Base-by-base conservation (phyloP, 2,329 filamentous ascomycete genomes). In the Aspergillus sp. region DNA sequence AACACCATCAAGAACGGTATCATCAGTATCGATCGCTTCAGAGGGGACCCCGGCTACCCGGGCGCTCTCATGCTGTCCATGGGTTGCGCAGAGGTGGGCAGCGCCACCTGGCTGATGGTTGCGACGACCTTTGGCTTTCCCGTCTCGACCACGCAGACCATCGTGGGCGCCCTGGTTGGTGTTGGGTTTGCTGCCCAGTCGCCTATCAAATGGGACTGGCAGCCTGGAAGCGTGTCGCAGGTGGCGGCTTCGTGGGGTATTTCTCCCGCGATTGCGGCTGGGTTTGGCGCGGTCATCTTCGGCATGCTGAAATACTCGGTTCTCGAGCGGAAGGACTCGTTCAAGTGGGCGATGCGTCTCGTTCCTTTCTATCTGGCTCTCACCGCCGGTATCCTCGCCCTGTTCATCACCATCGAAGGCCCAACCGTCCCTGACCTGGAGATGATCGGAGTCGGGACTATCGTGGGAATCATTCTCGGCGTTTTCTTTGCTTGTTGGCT, bases 401-500 rank as follows among this genome's bases (percentile, higher is more conserved):
- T 82, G 51, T 71, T 81, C 38, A 72, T 82, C 35, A 66, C 80
- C 29, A 56, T 70, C 37, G 47, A 52, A 36, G 47, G 46, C 4
- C 48, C 49, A 1, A 47, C 40, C 4, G 47, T 42, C 1, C 44
- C 47, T 8, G 45, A 43, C 0, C 35, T 51, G 12, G 48, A 51
- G 10, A 42, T 41, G 10, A 51, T 52, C 22, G 48, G 49, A 10
- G 46, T 37, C 15, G 49, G 48, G 13, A 52, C 45, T 24, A 43
- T 39, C 0, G 41, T 31, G 3, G 49, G 49, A 1, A 53, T 52
- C 13, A 42, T 53, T 8, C 29, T 53, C 2, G 49, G 49, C 13
- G 48, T 51, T 3, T 45, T 51, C 33, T 37, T 40, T 8, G 49
- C 48, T 7, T 52, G 49, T n/a, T 36, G 50, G 4, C 7, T 45